A percentile compares a stretch with the other conserved stretches of the same genome.
Conservation (phyloP, 169 alveolate species). For the Fabrea salina region DNA sequence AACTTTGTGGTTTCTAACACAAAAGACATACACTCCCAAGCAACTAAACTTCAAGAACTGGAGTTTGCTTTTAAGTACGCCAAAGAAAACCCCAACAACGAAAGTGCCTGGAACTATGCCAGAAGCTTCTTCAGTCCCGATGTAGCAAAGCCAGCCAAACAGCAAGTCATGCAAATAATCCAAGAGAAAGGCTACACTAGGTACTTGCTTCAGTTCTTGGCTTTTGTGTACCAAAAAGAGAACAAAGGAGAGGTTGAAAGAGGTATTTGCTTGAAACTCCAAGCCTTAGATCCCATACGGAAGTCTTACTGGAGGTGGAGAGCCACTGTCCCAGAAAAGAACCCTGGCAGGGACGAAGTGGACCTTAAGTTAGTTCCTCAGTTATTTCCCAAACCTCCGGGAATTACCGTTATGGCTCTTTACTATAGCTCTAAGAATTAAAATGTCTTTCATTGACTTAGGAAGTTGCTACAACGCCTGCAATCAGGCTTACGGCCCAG, state of each 20-base stretch:
- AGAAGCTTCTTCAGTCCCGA: constrained; percentile 46
- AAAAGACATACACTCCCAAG: constrained; percentile 15
- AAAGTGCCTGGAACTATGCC: constrained; percentile 63
- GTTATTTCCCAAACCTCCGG: neutral
- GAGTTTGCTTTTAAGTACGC: constrained; percentile 40
- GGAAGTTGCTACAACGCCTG: constrained; percentile 50
- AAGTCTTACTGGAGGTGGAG: constrained; percentile 26
- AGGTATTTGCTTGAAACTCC: neutral
- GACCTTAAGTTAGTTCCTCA: neutral
- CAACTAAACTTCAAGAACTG: neutral
- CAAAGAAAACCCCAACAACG: constrained; percentile 42
- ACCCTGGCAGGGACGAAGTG: neutral
- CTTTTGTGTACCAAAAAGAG: neutral
- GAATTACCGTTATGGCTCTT: neutral
- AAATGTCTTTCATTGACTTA: neutral
- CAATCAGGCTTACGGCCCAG: constrained; percentile 36
- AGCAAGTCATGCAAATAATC: neutral
- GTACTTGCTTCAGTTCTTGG: neutral
- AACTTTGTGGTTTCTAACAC: constrained; percentile 40
- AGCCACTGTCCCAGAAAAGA: neutral
- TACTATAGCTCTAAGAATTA: neutral
- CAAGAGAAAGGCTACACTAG: neutral
- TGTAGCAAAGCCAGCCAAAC: neutral
- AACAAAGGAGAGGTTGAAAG: neutral
- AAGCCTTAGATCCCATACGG: constrained; percentile 1